Evolutionary conservation across 2,329 filamentous ascomycete genomes (phyloP), one percentile per base, ranked within the genome.

Genomic region (Botrytis pseudocinerea): DNA sequence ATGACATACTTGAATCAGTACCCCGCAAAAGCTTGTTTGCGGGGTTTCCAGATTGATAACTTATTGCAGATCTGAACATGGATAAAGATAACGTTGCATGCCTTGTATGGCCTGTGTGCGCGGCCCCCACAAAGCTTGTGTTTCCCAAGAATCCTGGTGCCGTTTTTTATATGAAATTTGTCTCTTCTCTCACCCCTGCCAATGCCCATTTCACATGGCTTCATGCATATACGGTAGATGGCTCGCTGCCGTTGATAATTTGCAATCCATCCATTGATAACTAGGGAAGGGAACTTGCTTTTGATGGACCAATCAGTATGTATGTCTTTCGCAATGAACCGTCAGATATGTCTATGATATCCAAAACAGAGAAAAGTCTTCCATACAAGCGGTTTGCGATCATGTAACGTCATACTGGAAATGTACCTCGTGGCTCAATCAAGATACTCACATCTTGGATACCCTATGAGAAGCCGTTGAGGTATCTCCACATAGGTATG

Each of bases 101-200:
- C n/a, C 51, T 22, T 59, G 38, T 65, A 44, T 44, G 32, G 44
- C 22, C 25, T 59, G 25, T 40, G 57, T 59, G n/a, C 35, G 46
- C 22, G 35, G 14, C 46, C 69, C 57, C 69, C 57, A 51, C 57
- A 63, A 71, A 65, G 69, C 60, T 71, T 71, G 69, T 71, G 25
- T 40, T 38, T n/a, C 42, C 42, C 12, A 57, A 51, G 9, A n/a
- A 71, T 20, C 32, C 60, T 71, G 35, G 42, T 61, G 25, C 61
- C 46, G 9, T 57, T 35, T n/a, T 38, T 44, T 46, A 54, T 35
- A 54, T 62, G 60, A 62, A n/a, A 25, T 61, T 6, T 28, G 4
- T 51, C n/a, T 51, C 32, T 54, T 28, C 16, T 10, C 18, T 57
- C 59, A 61, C 48, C 48, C 40, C 71, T 40, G 59, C n/a, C 2